A percentile compares a stretch with the other conserved stretches of the same genome.
phyloP scores from a whole-genome alignment of 2,329 filamentous ascomycete genomes.

The Penicillium capsulatum region DNA sequence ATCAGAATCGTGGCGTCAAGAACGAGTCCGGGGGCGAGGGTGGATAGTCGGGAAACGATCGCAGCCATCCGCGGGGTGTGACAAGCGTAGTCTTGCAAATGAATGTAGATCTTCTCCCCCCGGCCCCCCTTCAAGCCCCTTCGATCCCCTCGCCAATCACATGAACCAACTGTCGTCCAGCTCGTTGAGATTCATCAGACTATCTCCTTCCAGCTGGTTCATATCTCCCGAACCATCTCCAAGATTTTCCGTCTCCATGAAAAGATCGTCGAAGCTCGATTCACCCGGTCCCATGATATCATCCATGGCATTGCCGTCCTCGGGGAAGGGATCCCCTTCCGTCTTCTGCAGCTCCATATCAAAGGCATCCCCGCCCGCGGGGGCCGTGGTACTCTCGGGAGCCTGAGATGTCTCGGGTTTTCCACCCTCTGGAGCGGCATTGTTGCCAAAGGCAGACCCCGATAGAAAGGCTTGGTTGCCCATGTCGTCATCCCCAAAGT shows the following conservation, averaged over 20 bases:
- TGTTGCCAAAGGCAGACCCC: conserved; percentile 28
- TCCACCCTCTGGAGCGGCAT: conserved; percentile 15
- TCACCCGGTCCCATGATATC: conserved; percentile 39
- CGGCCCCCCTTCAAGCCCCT: too few relatives aligned
- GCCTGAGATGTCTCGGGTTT: conserved; percentile 11
- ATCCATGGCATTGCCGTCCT: conserved; percentile 26
- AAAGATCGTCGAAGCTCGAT: conserved; percentile 46
- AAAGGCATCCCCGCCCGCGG: conserved; percentile 33
- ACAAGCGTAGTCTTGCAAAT: too few relatives aligned
- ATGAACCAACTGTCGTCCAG: conserved; percentile 42
- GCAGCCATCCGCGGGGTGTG: too few relatives aligned
- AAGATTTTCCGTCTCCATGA: conserved; percentile 39
- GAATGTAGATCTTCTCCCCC: too few relatives aligned
- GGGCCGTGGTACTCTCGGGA: conserved; percentile 26
- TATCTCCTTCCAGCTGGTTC: conserved; percentile 35
- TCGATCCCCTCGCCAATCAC: too few relatives aligned
- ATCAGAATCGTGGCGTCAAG: too few relatives aligned
- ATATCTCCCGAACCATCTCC: conserved; percentile 30
- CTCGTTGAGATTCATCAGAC: conserved; percentile 38
- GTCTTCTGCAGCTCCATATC: conserved; percentile 36
- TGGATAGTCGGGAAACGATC: too few relatives aligned
- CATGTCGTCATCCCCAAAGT: conserved; percentile 38
- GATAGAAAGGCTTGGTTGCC: conserved; percentile 39
- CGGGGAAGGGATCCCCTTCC: conserved; percentile 18
- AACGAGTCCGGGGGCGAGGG: too few relatives aligned